These are phyloP conservation scores for Choiromyces venosus DNA, from an alignment of 495 filamentous ascomycete species.

Conservation along the genomic window DNA sequence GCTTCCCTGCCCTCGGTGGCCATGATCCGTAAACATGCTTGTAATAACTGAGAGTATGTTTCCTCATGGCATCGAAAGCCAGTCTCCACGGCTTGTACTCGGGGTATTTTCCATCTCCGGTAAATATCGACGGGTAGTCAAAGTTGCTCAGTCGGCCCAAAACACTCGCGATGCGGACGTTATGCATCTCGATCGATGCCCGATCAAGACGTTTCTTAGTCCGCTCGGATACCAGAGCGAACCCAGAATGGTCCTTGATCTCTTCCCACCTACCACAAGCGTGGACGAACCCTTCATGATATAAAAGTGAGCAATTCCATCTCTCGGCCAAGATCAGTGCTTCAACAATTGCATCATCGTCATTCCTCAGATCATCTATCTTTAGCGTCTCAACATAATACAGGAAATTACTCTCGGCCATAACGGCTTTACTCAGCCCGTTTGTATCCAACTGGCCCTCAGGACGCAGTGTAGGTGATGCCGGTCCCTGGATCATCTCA, in stretches of 20 bases:
- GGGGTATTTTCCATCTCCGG: constrained; percentile 54
- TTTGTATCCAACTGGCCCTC: constrained; percentile 22
- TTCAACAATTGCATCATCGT: constrained; percentile 86
- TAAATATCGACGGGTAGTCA: constrained; percentile 84
- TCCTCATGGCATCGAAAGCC: constrained; percentile 66
- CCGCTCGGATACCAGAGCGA: constrained; percentile 58
- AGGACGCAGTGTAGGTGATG: constrained; percentile 18
- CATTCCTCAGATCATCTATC: constrained; percentile 72
- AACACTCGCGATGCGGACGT: constrained; percentile 59
- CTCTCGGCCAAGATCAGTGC: constrained; percentile 79
- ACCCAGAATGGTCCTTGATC: constrained; percentile 63
- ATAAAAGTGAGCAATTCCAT: constrained; percentile 74
- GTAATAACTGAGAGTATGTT: constrained; percentile 69
- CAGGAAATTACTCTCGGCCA: constrained; percentile 65
- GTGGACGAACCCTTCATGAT: constrained; percentile 86
- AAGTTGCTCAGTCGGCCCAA: constrained; percentile 50
- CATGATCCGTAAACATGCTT: constrained; percentile 80
- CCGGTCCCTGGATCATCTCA: constrained; percentile 20
- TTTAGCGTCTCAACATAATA: constrained; percentile 68
- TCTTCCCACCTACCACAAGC: constrained; percentile 83
- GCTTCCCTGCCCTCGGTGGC: constrained; percentile 73
- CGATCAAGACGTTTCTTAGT: constrained; percentile 77
- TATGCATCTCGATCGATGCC: constrained; percentile 70
- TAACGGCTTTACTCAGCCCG: constrained; percentile 14
- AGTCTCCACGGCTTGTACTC: constrained; percentile 73